Base-by-base conservation (phyloP, 2,329 filamentous ascomycete genomes). In the Chrysoporthe deuterocubensis region DNA sequence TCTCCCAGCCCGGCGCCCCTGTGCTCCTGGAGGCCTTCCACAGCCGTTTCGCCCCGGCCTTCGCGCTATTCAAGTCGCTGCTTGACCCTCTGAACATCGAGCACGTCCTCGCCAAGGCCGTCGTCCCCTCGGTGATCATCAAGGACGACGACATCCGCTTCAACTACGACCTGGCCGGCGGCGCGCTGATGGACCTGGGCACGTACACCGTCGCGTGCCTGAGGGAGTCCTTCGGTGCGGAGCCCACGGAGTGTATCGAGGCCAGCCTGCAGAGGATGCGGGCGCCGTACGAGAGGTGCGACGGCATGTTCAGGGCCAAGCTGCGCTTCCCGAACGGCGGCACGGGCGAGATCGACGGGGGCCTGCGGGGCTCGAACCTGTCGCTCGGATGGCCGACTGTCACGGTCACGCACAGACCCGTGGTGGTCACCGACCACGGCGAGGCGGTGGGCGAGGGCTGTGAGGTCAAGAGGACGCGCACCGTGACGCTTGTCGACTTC, bases 11-110 rank as follows among this genome's bases (percentile, higher is more conserved):
- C 1, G 72, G 75, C 18, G 77, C 78, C 0, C 84, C 82, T 0
- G 78, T 87, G 1, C 74, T 86, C 2, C 78, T 88, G 3, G 86
- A 88, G 74, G 85, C 85, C 3, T 82, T 84, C 67, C 85, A 87
- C 71, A 78, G 79, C 68, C 76, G 79, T 37, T 87, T 87, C 72
- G 81, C 85, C 69, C 85, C 85, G 0, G 77, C 80, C 1, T 84
- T 81, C 78, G 74, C 78, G 32, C 72, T 71, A 2, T 85, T 85
- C 72, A 68, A 82, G 65, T 68, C 74, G 1, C 67, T 79, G 5
- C 68, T 86, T 7, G 77, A 81, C 64, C 76, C 74, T 7, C 72
- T 74, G 4, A 79, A 78, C 50, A 77, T 85, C 3, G 76, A 71
- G 11, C 75, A 77, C 32, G 81, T 78, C 26, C 67, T 74, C 14